Evolutionary conservation across 345 rosid species (phyloP), one percentile per base, ranked within the genome.

Genomic region (Excoecaria cochinchinensis): DNA sequence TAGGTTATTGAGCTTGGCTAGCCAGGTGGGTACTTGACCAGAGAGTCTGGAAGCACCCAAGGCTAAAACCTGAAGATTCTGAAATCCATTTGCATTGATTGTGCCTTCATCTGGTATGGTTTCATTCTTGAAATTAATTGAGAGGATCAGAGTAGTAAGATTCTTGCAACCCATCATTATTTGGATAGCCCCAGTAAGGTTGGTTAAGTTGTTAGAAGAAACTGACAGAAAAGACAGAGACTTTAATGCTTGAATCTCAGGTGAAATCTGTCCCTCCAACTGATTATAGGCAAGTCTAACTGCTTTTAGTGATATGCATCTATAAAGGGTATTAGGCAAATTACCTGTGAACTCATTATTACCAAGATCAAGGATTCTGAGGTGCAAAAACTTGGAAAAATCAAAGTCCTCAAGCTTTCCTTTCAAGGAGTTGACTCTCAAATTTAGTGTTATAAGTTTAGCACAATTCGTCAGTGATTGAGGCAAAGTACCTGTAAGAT

Each of bases 351-450:
- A 95, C 68, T 82, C 81, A 74, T 95, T 95, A 84, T 92, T 88
- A 31, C 99, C 95, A 17, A 95, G 97, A 81, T 95, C 99, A 46
- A 95, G 90, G 61, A 84, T 88, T 75, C 76, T 85, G 60, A 95
- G 95, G 74, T 72, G 77, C 58, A 6, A 73, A 53, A 92, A 77
- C 2, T 76, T 70, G 46, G 99, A 90, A 83, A 95, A 95, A 79
- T 92, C 74, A 39, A 87, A 82, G 56, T 55, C 70, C 0, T 92
- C 84, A 55, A 95, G 85, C 74, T 74, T 67, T 62, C 99, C 97
- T 67, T 50, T 80, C 74, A 92, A 85, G 68, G 44, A 62, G 76
- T 95, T 95, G 73, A 87, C 92, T 75, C 97, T 70, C 84, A 95
- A 77, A 78, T 86, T 92, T 86, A 95, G 71, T 52, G 76, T 83